A percentile compares a stretch with the other conserved stretches of the same genome.
phyloP scores from a whole-genome alignment of 768 basidiomycete species.

The Harrya chromipes region DNA sequence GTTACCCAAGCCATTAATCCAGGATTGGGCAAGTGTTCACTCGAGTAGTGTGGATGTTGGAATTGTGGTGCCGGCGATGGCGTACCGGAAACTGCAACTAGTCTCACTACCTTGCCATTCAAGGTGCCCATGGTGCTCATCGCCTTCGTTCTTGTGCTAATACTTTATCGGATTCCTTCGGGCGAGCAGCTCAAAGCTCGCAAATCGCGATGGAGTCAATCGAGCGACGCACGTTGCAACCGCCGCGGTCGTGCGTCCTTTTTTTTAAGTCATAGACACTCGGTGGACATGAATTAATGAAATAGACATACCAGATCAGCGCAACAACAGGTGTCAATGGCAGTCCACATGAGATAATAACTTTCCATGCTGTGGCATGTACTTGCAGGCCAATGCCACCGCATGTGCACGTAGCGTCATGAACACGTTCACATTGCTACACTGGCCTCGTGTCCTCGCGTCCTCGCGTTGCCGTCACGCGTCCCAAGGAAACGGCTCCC shows the following conservation, averaged over 20 bases:
- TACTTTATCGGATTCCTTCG: background rate
- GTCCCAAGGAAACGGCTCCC: conserved; percentile 9
- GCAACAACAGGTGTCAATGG: background rate
- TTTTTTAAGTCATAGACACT: too few species aligned
- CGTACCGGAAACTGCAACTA: too few species aligned
- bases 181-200: background rate
- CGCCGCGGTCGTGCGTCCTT: background rate
- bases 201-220: background rate
- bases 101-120: too few species aligned
- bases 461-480: conserved; percentile 18
- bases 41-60: too few species aligned
- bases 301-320: conserved; percentile 3
- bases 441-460: conserved; percentile 22
- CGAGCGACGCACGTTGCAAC: background rate
- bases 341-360: conserved; percentile 14
- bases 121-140: too few species aligned
- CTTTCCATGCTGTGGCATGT: background rate
- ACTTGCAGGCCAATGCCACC: too few species aligned
- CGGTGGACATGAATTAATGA: too few species aligned
- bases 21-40: too few species aligned
- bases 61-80: too few species aligned
- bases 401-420: conserved; percentile 7
- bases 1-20: too few species aligned
- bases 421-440: conserved; percentile 17
- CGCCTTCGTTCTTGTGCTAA: background rate